Evolutionary conservation across 306 rosid genomes (phyloP).

Genomic region (Begonia peltatifolia): DNA sequence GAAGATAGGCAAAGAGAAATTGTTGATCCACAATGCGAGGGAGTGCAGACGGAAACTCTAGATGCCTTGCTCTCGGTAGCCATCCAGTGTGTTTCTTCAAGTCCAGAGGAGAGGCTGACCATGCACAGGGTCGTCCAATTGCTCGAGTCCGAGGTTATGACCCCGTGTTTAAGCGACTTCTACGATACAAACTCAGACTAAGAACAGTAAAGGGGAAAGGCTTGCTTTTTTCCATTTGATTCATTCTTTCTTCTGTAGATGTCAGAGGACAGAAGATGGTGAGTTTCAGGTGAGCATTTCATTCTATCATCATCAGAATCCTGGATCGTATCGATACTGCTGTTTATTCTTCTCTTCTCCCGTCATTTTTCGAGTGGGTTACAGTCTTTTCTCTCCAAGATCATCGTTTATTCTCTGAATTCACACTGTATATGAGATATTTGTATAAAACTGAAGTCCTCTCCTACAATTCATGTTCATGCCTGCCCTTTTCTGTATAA

Average conservation of each 20-base stretch:
- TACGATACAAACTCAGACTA: slow-evolving; percentile 74
- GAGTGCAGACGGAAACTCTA: slow-evolving; percentile 77
- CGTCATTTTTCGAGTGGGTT: too few species aligned
- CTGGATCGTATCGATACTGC: not conserved
- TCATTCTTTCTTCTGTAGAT: not conserved
- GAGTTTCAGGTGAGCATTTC: not conserved
- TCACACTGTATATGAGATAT: not conserved
- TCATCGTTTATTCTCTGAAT: not conserved
- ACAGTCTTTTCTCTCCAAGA: not conserved
- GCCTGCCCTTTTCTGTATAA: not conserved
- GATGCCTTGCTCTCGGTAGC: slow-evolving; percentile 81
- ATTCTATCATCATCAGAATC: not conserved
- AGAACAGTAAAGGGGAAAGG: not conserved
- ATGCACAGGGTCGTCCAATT: slow-evolving; percentile 95
- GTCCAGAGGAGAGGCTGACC: slow-evolving; percentile 85
- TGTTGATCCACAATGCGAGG: slow-evolving; percentile 66
- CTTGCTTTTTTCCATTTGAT: not conserved
- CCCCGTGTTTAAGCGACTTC: slow-evolving; percentile 96
- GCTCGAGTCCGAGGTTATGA: slow-evolving; percentile 89
- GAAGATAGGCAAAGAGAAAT: slow-evolving; percentile 80
- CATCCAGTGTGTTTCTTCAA: slow-evolving; percentile 77
- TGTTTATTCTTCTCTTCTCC: not conserved
- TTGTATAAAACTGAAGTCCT: not conserved
- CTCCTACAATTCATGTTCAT: not conserved
- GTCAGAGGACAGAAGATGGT: not conserved